Percentiles rank a stretch among this genome's conserved stretches.
phyloP scores from a whole-genome alignment of 139 green algal species.

The Limnomonas spitsbergensis region DNA sequence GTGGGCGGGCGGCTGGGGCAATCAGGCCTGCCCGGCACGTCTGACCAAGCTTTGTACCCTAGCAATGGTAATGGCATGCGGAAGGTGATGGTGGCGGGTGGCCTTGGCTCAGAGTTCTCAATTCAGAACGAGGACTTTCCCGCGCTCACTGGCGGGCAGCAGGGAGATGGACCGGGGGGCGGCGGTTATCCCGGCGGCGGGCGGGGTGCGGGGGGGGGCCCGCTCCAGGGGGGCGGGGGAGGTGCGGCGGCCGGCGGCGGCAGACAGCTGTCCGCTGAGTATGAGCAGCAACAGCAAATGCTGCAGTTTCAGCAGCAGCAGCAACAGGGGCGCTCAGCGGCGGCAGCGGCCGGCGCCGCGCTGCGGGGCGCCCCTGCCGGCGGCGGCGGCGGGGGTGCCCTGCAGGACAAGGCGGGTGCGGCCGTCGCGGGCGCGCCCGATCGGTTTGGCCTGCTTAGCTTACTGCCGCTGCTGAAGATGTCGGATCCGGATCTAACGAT shows the following conservation, averaged over 20 bases:
- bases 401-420: neutral
- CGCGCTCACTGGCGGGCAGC: conserved; percentile 12
- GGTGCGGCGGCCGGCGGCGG: too few species aligned
- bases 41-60: too few species aligned
- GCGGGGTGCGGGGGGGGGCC: too few species aligned
- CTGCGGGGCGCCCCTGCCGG: neutral
- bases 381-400: neutral
- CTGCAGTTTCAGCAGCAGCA: conserved; percentile 22
- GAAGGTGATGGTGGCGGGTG: neutral
- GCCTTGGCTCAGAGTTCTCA: neutral
- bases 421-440: conserved; percentile 35
- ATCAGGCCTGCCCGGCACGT: neutral
- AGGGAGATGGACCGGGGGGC: neutral
- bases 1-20: neutral
- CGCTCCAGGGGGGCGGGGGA: too few species aligned
- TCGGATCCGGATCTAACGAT: conserved; percentile 90
- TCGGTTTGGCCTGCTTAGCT: conserved; percentile 85
- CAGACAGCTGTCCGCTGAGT: conserved; percentile 21
- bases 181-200: neutral
- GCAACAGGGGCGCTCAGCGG: conserved; percentile 20
- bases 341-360: neutral
- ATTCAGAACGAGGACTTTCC: conserved; percentile 46
- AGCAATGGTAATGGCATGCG: too few species aligned
- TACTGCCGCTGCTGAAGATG: conserved; percentile 93
- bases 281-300: neutral